phyloP scores from a whole-genome alignment of 306 rosid genomes.

The Casuarina glauca region DNA sequence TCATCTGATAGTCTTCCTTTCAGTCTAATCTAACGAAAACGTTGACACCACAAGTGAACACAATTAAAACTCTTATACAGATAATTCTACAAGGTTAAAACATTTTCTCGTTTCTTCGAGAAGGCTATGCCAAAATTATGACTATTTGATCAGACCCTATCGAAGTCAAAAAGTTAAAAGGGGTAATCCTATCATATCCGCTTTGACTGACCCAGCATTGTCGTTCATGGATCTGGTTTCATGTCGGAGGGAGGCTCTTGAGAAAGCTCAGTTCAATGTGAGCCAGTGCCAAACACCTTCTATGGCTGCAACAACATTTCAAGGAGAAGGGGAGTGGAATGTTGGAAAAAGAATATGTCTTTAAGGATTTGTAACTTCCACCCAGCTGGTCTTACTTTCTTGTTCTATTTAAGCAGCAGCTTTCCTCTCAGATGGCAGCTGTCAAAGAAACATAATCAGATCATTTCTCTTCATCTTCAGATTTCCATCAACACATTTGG shows the following conservation, averaged over 20 bases:
- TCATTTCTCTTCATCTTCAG: slow-evolving; percentile 93
- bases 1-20: too few species aligned
- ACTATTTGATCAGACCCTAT: neutral
- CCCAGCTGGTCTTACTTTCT: neutral
- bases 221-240: neutral
- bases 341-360: neutral
- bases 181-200: neutral
- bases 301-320: neutral
- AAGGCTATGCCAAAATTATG: neutral
- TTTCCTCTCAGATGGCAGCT: neutral
- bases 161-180: neutral
- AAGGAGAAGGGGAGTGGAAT: neutral
- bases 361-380: neutral
- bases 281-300: neutral
- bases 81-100: neutral
- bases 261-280: neutral
- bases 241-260: neutral
- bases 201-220: neutral
- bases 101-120: neutral
- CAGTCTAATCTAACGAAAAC: too few species aligned
- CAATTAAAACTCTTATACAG: neutral
- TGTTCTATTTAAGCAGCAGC: neutral
- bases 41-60: neutral
- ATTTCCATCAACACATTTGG: slow-evolving; percentile 25
- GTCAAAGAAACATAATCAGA: slow-evolving; percentile 11